Evolutionary conservation across 768 basidiomycete species (phyloP).

Genomic region (Pleurotus tuoliensis): DNA sequence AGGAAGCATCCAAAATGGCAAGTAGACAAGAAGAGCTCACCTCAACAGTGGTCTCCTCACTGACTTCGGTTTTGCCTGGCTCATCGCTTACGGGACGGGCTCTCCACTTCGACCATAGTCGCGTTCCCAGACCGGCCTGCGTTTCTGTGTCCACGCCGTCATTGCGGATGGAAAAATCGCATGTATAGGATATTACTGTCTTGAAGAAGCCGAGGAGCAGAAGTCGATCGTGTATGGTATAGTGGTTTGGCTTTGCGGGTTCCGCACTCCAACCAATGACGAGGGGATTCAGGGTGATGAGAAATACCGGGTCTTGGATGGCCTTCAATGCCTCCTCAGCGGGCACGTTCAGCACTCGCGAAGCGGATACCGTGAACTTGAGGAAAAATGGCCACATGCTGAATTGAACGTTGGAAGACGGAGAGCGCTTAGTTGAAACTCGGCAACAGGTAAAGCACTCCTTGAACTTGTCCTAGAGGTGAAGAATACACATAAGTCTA

Average conservation of each 20-base stretch:
- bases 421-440: background rate
- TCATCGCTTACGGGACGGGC: conserved; percentile 10
- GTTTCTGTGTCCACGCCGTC: conserved; percentile 23
- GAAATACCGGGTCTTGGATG: conserved; percentile 27
- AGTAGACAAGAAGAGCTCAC: conserved; percentile 16
- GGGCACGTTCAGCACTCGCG: conserved; percentile 1
- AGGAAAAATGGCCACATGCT: conserved; percentile 30
- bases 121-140: conserved; percentile 23
- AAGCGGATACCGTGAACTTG: conserved; percentile 18
- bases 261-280: conserved; percentile 21
- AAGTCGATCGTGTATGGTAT: conserved; percentile 27
- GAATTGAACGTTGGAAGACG: background rate
- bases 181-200: conserved; percentile 23
- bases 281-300: conserved; percentile 28
- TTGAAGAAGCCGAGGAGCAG: conserved; percentile 20
- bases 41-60: conserved; percentile 22
- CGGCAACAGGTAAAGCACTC: background rate
- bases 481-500: background rate
- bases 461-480: background rate
- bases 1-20: conserved; percentile 28
- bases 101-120: conserved; percentile 14
- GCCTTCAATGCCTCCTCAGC: conserved; percentile 19
- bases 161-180: conserved; percentile 14
- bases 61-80: conserved; percentile 18
- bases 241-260: conserved; percentile 20